Evolutionary conservation across 768 basidiomycete species (phyloP), one percentile per base, ranked within the genome.

Genomic region (Punctularia strigosozonata): DNA sequence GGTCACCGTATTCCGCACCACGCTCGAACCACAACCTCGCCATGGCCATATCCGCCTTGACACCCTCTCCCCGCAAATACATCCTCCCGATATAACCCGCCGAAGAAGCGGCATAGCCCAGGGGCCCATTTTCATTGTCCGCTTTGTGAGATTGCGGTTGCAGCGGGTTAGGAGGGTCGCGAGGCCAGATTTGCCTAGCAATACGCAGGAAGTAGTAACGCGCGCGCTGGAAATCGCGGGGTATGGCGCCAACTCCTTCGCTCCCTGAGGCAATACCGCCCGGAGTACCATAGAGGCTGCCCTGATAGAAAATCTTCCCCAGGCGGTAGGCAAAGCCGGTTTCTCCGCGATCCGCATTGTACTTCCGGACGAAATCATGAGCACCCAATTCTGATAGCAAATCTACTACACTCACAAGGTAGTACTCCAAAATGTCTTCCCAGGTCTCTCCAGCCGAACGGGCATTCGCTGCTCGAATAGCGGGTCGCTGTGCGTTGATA

Each of bases 21-120:
- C 95, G 71, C 49, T 90, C 86, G 48, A 92, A 92, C 95, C 95
- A 99, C 64, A 92, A 73, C 63, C 79, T 88, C 6, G 89, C 92
- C 45, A 73, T 57, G 20, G 68, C 64, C 15, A 73, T 69, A 56
- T 97, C 86, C 43, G 68, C 66, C 48, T 80, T 81, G 18, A 87
- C 77, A 5, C 92, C 94, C 55, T 98, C 95, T 0, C 95, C 94
- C 25, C 95, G 69, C 23, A 99, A 58, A 49, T 83, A 84, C 91
- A 99, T 98, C 41, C 89, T 73, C 0, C 94, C 95, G 5, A 98
- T 57, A 58, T 87, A 97, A 3, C 74, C 87, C 5, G 91, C 90
- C 37, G 87, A 81, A 2, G 78, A 71, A 4, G 83, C 77, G 0
- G 87, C 91, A 36, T 68, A 63, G 21, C 78, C 74, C 5, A 65